Evolutionary conservation across 2,329 filamentous ascomycete genomes (phyloP).

Genomic region (Ilyonectria sp.): DNA sequence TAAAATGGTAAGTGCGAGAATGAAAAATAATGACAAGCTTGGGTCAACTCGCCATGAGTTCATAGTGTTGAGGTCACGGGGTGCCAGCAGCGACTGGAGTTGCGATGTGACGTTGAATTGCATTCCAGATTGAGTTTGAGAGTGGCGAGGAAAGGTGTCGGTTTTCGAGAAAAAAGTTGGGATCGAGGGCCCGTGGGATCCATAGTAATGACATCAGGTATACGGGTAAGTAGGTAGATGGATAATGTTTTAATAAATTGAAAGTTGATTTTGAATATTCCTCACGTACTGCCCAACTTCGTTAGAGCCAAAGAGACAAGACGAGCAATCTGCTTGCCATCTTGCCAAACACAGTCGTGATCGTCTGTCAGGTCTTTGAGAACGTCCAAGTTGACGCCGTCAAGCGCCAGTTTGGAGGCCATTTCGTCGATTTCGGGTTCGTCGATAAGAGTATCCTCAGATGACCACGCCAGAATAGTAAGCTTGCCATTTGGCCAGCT

Average conservation of each 20-base stretch:
- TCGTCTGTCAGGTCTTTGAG: slow-evolving; percentile 65
- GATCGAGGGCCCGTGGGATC: not conserved
- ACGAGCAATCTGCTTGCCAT: slow-evolving; percentile 69
- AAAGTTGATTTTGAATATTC: not conserved
- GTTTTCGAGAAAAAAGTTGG: not conserved
- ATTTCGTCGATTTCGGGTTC: slow-evolving; percentile 72
- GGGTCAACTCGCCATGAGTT: not conserved
- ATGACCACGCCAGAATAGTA: slow-evolving; percentile 61
- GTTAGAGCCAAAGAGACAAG: slow-evolving; percentile 56
- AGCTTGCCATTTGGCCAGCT: slow-evolving; percentile 55
- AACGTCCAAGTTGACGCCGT: slow-evolving; percentile 53
- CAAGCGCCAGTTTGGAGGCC: slow-evolving; percentile 60
- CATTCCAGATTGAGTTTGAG: not conserved
- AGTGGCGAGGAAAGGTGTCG: not conserved
- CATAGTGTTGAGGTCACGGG: not conserved
- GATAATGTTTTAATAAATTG: slow-evolving; percentile 40
- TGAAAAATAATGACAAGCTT: not conserved
- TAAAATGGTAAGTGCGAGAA: not conserved
- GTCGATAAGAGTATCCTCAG: slow-evolving; percentile 66
- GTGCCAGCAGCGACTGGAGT: not conserved
- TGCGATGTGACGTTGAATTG: not conserved
- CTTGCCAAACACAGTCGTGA: slow-evolving; percentile 76
- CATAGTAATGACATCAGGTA: not conserved
- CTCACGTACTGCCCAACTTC: slow-evolving; percentile 32
- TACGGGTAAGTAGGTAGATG: not conserved